Conservation (phyloP, 176 grass and related monocot genomes). For the Elaeis guineensis region DNA sequence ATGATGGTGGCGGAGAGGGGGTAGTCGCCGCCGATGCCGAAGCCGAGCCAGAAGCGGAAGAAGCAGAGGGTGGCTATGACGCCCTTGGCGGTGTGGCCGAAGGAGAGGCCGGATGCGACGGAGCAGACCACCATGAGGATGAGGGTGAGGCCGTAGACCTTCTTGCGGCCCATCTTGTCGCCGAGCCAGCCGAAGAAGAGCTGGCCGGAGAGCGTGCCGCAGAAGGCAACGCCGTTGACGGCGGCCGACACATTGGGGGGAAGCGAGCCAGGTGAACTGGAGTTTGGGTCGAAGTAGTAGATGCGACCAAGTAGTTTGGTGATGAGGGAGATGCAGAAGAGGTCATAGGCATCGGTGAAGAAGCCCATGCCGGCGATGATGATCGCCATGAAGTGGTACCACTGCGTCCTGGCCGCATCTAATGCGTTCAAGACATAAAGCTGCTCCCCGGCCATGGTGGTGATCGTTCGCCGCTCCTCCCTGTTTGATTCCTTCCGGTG, state of each 20-base stretch:
- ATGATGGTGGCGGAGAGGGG: conserved; percentile 59
- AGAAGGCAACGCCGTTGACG: conserved; percentile 58
- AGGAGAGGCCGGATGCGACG: conserved; percentile 48
- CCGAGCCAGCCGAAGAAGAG: conserved; percentile 82
- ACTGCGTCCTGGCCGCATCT: conserved; percentile 58
- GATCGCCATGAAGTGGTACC: conserved; percentile 71
- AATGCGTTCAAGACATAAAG: conserved; percentile 54
- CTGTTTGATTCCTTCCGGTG: too few species aligned
- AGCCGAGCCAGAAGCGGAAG: conserved; percentile 85
- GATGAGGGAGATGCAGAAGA: conserved; percentile 56
- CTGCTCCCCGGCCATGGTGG: conserved; percentile 37
- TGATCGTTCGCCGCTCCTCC: too few species aligned
- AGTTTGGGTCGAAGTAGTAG: conserved; percentile 47
- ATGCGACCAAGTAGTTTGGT: conserved; percentile 61
- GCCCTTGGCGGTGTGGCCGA: conserved; percentile 23
- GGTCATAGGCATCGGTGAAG: conserved; percentile 82
- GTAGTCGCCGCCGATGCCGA: conserved; percentile 75
- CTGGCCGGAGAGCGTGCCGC: conserved; percentile 58
- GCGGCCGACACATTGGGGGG: conserved; percentile 56
- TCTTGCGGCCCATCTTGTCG: conserved; percentile 71
- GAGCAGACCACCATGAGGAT: conserved; percentile 64
- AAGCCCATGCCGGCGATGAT: conserved; percentile 83
- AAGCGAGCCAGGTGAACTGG: conserved; percentile 29
- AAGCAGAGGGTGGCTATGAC: conserved; percentile 52
- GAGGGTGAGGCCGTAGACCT: conserved; percentile 68